These are phyloP conservation scores for Trypanosoma lewisi DNA, from an alignment of 208 protist species.

Conservation along the genomic window DNA sequence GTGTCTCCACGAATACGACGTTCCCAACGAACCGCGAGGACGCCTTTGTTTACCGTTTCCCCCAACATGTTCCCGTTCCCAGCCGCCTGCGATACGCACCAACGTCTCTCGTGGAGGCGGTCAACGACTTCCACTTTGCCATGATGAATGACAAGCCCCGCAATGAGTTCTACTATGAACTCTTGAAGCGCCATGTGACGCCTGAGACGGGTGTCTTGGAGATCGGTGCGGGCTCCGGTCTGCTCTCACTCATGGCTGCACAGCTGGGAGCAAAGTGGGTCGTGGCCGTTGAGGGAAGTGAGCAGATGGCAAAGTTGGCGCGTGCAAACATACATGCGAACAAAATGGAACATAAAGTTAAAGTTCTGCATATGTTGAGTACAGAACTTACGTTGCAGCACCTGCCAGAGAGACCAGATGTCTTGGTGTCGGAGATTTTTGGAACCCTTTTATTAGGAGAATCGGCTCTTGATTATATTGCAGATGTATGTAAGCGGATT, in stretches of 20 bases:
- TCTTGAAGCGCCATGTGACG: constrained; percentile 71
- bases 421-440: constrained; percentile 92
- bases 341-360: constrained; percentile 64
- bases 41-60: constrained; percentile 72
- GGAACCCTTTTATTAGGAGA: constrained; percentile 92
- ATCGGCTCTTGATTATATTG: constrained; percentile 90
- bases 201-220: constrained; percentile 88
- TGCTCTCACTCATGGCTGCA: constrained; percentile 91
- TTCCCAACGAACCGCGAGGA: constrained; percentile 2
- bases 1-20: neutral
- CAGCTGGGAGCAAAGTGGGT: constrained; percentile 89
- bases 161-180: constrained; percentile 89
- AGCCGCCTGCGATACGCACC: constrained; percentile 56
- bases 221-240: constrained; percentile 89
- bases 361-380: constrained; percentile 87
- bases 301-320: constrained; percentile 80
- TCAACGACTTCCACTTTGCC: constrained; percentile 94
- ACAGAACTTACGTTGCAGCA: constrained; percentile 68
- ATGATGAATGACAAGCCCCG: constrained; percentile 92
- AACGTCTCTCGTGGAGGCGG: constrained; percentile 74
- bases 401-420: constrained; percentile 65
- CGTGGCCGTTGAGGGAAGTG: constrained; percentile 87
- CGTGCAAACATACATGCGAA: constrained; percentile 75
- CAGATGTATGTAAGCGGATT: constrained; percentile 73
- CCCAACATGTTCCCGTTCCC: constrained; percentile 70